Percentiles rank a stretch among this genome's conserved stretches.
These are phyloP conservation scores for Myxozyma neotropica DNA, from an alignment of 805 yeast genomes.

Conservation along the genomic window DNA sequence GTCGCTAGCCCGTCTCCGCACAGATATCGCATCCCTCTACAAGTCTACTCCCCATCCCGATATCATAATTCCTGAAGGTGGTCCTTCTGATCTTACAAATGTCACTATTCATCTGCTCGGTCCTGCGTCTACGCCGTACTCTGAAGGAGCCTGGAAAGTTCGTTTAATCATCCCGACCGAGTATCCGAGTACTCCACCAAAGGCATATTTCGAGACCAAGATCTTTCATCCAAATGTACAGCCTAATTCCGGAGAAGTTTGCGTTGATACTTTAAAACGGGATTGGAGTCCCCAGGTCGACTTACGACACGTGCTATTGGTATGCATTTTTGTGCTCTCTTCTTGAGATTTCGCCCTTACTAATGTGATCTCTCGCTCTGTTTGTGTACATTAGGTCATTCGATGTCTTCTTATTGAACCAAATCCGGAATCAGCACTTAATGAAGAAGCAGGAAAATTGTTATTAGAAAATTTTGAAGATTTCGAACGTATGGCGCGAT, in stretches of 20 bases:
- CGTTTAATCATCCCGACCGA: slow-evolving; percentile 44
- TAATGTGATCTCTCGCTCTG: too few species aligned
- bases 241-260: slow-evolving; percentile 40
- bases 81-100: slow-evolving; percentile 25
- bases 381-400: too few species aligned
- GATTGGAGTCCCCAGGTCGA: slow-evolving; percentile 40
- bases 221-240: slow-evolving; percentile 42
- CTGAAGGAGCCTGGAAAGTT: slow-evolving; percentile 53
- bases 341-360: too few species aligned
- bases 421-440: slow-evolving; percentile 42
- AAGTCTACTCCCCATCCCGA: slow-evolving; percentile 25
- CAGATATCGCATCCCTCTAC: slow-evolving; percentile 22
- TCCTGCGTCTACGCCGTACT: slow-evolving; percentile 48
- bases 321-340: slow-evolving; percentile 2
- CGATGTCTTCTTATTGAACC: slow-evolving; percentile 41
- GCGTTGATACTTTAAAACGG: slow-evolving; percentile 42
- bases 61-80: slow-evolving; percentile 23
- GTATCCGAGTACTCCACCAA: slow-evolving; percentile 53
- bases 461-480: slow-evolving; percentile 38
- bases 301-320: slow-evolving; percentile 37
- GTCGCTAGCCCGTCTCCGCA: slow-evolving; percentile 22
- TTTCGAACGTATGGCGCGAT: slow-evolving; percentile 37
- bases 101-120: slow-evolving; percentile 39
- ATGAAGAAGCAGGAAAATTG: slow-evolving; percentile 41
- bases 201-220: slow-evolving; percentile 44